Evolutionary conservation across 2,329 filamentous ascomycete genomes (phyloP).

Genomic region (Blastomyces parvus): DNA sequence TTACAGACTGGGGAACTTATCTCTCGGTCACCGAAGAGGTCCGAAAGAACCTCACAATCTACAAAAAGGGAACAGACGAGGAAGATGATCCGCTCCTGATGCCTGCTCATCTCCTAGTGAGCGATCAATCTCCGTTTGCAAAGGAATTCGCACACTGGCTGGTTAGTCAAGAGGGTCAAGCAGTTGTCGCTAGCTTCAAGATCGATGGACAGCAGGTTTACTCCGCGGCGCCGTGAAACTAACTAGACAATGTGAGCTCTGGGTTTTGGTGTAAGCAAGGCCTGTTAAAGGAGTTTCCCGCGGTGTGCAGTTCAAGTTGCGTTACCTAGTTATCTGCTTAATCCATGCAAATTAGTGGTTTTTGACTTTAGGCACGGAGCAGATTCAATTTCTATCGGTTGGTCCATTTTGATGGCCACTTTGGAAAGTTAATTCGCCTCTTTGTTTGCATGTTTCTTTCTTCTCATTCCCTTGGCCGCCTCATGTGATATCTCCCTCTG

Average conservation of each 20-base stretch:
- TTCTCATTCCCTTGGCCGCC: neutral
- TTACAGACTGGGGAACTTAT: conserved; percentile 40
- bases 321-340: neutral
- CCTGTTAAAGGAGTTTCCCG: neutral
- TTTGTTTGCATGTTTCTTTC: neutral
- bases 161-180: neutral
- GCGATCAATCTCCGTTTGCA: neutral
- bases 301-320: neutral
- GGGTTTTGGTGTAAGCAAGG: neutral
- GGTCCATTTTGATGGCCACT: neutral
- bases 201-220: neutral
- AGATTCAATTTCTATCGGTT: neutral
- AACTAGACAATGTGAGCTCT: neutral
- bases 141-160: neutral
- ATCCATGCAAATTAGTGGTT: neutral
- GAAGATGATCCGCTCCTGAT: conserved; percentile 33
- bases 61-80: conserved; percentile 25
- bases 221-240: neutral
- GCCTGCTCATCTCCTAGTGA: conserved; percentile 27
- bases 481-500: neutral
- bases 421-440: neutral
- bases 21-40: conserved; percentile 30
- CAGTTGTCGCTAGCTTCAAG: neutral
- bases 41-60: conserved; percentile 26
- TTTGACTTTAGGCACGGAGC: neutral